Base-by-base conservation (phyloP, 2,329 filamentous ascomycete species). In the Fusarium sp. region DNA sequence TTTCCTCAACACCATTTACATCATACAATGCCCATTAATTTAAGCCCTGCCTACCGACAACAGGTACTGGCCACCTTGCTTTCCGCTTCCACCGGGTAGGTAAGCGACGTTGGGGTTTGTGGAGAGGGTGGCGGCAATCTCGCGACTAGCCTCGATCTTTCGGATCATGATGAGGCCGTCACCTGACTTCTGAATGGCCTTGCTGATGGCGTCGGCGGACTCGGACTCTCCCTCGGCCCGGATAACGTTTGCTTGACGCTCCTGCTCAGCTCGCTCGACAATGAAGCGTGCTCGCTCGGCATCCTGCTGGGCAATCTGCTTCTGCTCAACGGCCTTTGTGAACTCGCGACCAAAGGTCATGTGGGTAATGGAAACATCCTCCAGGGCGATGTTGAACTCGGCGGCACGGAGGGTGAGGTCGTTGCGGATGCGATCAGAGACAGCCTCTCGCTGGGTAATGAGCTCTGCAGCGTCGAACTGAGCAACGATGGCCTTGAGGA, bases 271-370 rank as follows among this genome's bases (percentile, higher is more conserved):
- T 80, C 93, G 93, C 87, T 99, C 96, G 79, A 99, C 96, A 74
- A 99, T 96, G 85, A 99, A 99, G 71, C 96, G 89, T 48, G 96
- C 96, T 71, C 96, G 89, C 87, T 99, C 96, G 68, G 96, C 96
- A 78, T 99, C 96, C 83, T 99, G 96, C 84, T 99, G 96, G 56
- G 96, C 96, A 80, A 99, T 99, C 86, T 99, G 96, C 90, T 99
- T 99, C 89, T 99, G 96, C 85, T 99, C 96, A 76, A 99, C 96
- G 70, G 96, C 96, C 81, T 93, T 92, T 65, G 96, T 99, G 86
- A 99, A 99, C 83, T 99, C 96, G 81, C 95, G 95, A 74, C 96
- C 96, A 79, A 99, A 99, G 53, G 96, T 99, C 96, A 99, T 99
- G 87, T 99, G 96, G 65, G 96, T 99, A 82, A 99, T 99, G 78